Percentiles rank a stretch among this genome's conserved stretches.
These are phyloP conservation scores for Linnemannia exigua DNA, from an alignment of 192 early-diverging fungal genomes.

Conservation along the genomic window DNA sequence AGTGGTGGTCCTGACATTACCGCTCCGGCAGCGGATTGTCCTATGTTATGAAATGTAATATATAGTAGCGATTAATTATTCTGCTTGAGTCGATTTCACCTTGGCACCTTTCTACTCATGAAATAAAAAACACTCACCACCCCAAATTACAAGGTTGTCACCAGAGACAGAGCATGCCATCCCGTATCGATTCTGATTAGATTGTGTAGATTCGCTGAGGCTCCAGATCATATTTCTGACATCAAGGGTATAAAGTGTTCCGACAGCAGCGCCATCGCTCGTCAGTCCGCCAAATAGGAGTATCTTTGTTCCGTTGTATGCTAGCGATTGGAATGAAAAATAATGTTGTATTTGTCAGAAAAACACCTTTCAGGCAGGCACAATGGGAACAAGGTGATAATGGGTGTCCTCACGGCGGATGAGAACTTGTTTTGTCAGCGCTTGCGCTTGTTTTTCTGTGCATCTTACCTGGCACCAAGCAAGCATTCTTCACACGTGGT, in stretches of 20 bases:
- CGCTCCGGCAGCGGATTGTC: neutral
- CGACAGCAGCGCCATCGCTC: neutral
- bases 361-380: no score
- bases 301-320: conserved; percentile 3
- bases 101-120: no score
- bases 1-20: neutral
- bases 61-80: no score
- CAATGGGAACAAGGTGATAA: no score
- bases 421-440: neutral
- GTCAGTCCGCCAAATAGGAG: neutral
- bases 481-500: neutral
- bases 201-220: neutral
- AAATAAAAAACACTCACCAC: neutral
- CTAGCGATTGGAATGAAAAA: neutral
- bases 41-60: neutral
- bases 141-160: neutral
- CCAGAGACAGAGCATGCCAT: conserved; percentile 2
- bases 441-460: no score
- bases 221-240: neutral
- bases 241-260: neutral
- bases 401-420: neutral
- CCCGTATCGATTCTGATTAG: neutral
- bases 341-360: neutral
- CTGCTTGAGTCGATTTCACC: no score
- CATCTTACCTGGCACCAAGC: neutral